Evolutionary conservation across 768 basidiomycete species (phyloP).

Genomic region (Galerina marginata): DNA sequence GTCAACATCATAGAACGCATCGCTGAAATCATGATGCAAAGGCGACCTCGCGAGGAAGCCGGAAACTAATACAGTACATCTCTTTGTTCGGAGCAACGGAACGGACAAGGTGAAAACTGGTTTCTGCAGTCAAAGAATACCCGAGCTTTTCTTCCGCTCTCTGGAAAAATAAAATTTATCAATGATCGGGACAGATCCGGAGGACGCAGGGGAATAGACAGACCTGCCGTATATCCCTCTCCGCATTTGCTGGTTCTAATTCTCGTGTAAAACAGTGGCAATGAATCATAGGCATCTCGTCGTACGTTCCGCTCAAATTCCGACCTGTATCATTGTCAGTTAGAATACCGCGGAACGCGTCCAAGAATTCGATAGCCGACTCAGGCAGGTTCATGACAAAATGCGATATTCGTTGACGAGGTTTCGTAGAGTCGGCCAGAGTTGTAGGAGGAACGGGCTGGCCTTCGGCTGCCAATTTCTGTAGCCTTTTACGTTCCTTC

Average conservation of each 20-base stretch:
- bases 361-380: constrained; percentile 87
- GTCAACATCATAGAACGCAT: background rate
- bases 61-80: constrained; percentile 97
- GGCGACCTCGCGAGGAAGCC: constrained; percentile 45
- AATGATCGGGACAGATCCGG: constrained; percentile 11
- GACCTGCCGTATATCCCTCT: constrained; percentile 83
- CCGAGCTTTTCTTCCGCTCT: constrained; percentile 74
- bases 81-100: constrained; percentile 95
- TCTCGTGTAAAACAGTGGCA: constrained; percentile 97
- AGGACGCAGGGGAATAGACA: constrained; percentile 28
- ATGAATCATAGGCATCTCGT: constrained; percentile 88
- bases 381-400: constrained; percentile 99
- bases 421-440: constrained; percentile 21
- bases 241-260: constrained; percentile 66
- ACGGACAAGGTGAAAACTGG: constrained; percentile 76
- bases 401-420: constrained; percentile 70
- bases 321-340: constrained; percentile 32
- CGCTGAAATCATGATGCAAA: constrained; percentile 22
- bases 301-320: constrained; percentile 52
- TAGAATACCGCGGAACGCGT: constrained; percentile 83
- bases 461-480: constrained; percentile 29
- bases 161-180: constrained; percentile 43
- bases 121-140: constrained; percentile 51
- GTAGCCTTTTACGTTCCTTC: constrained; percentile 42
- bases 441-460: constrained; percentile 11